phyloP scores from a whole-genome alignment of 2,329 filamentous ascomycete genomes.

The Talaromyces atroroseus region DNA sequence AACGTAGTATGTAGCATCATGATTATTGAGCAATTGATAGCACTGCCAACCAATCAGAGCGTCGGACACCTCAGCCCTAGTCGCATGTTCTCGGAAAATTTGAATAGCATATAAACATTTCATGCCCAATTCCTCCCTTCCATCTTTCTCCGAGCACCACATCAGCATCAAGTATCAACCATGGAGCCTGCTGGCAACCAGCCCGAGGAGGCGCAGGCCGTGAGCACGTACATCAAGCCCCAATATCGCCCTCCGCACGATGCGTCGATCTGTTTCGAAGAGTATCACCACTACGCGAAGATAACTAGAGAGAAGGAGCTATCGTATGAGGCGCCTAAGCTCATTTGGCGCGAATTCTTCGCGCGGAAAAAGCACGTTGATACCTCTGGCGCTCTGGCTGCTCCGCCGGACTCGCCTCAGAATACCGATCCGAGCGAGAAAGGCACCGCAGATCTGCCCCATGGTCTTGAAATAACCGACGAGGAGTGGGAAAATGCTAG shows the following conservation, averaged over 20 bases:
- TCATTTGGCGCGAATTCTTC: slow-evolving; percentile 7
- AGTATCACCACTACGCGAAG: slow-evolving; percentile 31
- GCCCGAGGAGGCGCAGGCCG: background rate
- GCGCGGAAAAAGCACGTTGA: background rate
- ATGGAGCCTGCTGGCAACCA: background rate
- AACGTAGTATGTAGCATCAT: background rate
- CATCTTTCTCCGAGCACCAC: background rate
- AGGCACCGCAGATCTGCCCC: background rate
- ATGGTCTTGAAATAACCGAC: slow-evolving; percentile 23
- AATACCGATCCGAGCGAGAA: background rate
- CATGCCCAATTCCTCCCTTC: background rate
- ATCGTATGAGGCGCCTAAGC: slow-evolving; percentile 1
- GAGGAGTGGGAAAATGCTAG: slow-evolving; percentile 46
- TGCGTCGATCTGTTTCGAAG: slow-evolving; percentile 28
- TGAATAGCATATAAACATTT: background rate
- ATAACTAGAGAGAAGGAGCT: slow-evolving; percentile 30
- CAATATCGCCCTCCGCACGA: slow-evolving; percentile 22
- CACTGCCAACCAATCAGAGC: background rate
- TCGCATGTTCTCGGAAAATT: background rate
- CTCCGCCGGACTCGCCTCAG: background rate
- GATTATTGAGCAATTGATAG: background rate
- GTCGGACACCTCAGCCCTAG: background rate
- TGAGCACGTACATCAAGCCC: slow-evolving; percentile 11
- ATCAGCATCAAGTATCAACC: background rate
- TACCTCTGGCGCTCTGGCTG: background rate